A percentile compares a stretch with the other conserved stretches of the same genome.
phyloP scores from a whole-genome alignment of 31 red algal species.

The Pterothamnion heteromorphum region DNA sequence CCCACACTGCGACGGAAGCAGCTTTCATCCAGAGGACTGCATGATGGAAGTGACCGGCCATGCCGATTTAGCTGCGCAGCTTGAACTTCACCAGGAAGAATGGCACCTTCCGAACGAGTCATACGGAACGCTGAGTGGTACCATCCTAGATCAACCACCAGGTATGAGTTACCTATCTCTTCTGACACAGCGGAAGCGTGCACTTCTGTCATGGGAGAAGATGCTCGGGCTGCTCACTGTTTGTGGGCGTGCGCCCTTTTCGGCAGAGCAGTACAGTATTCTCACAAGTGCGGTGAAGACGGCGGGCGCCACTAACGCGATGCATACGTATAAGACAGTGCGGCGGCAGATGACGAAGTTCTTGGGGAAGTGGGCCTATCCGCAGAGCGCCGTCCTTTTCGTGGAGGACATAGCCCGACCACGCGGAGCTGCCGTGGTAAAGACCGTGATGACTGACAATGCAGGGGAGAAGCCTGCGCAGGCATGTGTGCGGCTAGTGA shows the following conservation, averaged over 20 bases:
- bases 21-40: too few species aligned
- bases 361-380: not conserved
- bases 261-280: not conserved
- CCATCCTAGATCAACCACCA: too few species aligned
- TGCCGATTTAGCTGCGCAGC: too few species aligned
- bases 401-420: not conserved
- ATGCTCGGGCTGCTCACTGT: not conserved
- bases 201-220: not conserved
- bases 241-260: not conserved
- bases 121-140: too few species aligned
- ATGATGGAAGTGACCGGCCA: too few species aligned
- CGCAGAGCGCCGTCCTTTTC: not conserved
- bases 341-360: not conserved
- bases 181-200: not conserved
- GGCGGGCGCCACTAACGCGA: not conserved
- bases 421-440: not conserved
- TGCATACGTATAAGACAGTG: not conserved
- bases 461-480: not conserved
- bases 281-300: not conserved
- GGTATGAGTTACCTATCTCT: too few species aligned
- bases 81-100: too few species aligned
- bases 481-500: not conserved
- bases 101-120: too few species aligned
- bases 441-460: not conserved
- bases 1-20: too few species aligned